Conservation (phyloP, 352 stramenopile species). For the Globisporangium ultimum region DNA sequence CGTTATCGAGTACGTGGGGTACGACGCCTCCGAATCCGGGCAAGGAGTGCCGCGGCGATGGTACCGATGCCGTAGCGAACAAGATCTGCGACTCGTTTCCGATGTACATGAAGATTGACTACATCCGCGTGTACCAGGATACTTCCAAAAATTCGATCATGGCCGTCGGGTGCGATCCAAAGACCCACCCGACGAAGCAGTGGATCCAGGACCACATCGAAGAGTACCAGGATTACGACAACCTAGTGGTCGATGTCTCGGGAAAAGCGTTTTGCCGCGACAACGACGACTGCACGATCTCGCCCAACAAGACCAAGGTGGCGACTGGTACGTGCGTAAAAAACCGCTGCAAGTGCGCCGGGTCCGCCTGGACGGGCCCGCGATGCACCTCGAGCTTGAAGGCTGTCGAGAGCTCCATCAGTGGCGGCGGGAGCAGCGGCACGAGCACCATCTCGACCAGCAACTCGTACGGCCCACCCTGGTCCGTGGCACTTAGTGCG, state of each 20-base stretch:
- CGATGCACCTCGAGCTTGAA: conserved; percentile 10
- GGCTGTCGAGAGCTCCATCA: conserved; percentile 21
- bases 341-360: conserved; percentile 23
- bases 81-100: conserved; percentile 48
- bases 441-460: conserved; percentile 4
- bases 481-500: too few relatives aligned
- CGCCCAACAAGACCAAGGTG: conserved; percentile 18
- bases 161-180: conserved; percentile 43
- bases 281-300: conserved; percentile 49
- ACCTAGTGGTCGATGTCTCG: conserved; percentile 34
- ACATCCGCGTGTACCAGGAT: conserved; percentile 84
- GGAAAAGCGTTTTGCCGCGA: conserved; percentile 42
- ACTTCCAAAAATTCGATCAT: conserved; percentile 32
- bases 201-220: conserved; percentile 62
- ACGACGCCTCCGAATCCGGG: conserved; percentile 15
- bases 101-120: conserved; percentile 79
- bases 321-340: conserved; percentile 30
- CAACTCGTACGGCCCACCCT: conserved; percentile 3
- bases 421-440: conserved; percentile 11
- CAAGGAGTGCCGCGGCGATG: conserved; percentile 19
- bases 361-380: conserved; percentile 25
- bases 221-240: conserved; percentile 46
- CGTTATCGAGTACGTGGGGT: conserved; percentile 82
- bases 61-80: conserved; percentile 32
- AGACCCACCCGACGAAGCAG: conserved; percentile 47